phyloP scores from a whole-genome alignment of 192 early-diverging fungal species.

The Nowakowskiella sp. region DNA sequence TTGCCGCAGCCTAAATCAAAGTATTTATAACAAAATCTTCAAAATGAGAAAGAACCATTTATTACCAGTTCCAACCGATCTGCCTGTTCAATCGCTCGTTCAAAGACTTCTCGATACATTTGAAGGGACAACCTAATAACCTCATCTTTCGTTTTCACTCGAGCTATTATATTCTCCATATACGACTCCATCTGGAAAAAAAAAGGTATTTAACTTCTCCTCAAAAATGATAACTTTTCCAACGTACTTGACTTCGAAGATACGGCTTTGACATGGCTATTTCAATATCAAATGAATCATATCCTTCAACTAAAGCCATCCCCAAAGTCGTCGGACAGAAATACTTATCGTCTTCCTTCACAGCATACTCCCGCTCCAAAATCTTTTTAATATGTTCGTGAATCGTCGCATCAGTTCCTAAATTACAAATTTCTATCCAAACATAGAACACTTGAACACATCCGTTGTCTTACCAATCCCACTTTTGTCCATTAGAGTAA shows the following conservation, averaged over 20 bases:
- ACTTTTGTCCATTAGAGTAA: conserved; percentile 84
- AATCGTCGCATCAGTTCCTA: conserved; percentile 94
- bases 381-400: conserved; percentile 94
- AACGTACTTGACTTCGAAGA: conserved; percentile 63
- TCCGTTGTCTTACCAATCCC: conserved; percentile 65
- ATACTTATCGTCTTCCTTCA: conserved; percentile 44
- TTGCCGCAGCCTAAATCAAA: neutral
- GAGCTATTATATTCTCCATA: conserved; percentile 66
- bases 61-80: conserved; percentile 34
- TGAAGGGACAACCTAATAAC: conserved; percentile 60
- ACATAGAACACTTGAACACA: conserved; percentile 7
- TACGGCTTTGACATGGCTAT: conserved; percentile 81
- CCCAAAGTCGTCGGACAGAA: conserved; percentile 75
- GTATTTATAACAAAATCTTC: conserved; percentile 10
- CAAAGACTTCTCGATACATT: conserved; percentile 68
- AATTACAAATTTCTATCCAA: neutral
- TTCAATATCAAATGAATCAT: conserved; percentile 80
- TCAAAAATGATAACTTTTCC: neutral
- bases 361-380: conserved; percentile 75
- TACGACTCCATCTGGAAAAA: conserved; percentile 61
- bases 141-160: conserved; percentile 50
- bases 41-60: conserved; percentile 28
- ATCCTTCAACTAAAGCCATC: conserved; percentile 76
- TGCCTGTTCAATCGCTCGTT: conserved; percentile 35
- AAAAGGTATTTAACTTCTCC: neutral